Base-by-base conservation (phyloP, 78 protist species). In the Corallochytrium limacisporum region DNA sequence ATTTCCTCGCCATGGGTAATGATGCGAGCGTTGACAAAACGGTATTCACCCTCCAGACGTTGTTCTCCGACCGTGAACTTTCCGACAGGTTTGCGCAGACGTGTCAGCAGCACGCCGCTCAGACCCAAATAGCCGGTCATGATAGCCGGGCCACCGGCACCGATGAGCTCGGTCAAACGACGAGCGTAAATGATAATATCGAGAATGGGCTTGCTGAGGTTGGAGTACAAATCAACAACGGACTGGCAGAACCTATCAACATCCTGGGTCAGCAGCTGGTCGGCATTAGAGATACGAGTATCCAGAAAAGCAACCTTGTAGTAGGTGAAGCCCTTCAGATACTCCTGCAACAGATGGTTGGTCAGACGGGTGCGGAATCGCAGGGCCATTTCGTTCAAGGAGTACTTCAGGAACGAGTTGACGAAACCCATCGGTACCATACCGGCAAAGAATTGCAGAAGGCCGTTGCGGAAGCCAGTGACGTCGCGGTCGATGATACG, bases 1-100 rank as follows among this genome's bases (percentile, higher is more conserved):
- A 70, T 70, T 35, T 70, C 76, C 35, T 70, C 76, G n/a, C 67
- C 47, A 55, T 55, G 12, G 40, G 76, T 49, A 33, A 40, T 43
- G 38, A 70, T 2, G n/a, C 76, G 51, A 29, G 53, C 2, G 66
- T 70, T 53, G 38, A 29, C 66, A 15, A 29, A 26, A 36, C 76
- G 63, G 59, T 57, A 51, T 24, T 60, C 62, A 28, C 76, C 76
- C 57, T 70, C 76, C 49, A 44, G 56, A n/a, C 46, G 28, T 15
- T 65, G 40, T n/a, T 43, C 43, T 18, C 24, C n/a, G 15, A 28
- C 54, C 40, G 29, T 10, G 53, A 0, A 57, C 32, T 46, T 2
- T 24, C 22, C 67, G 67, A 35, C 33, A 40, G 50, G 47, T n/a
- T 16, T 49, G 76, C 55, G 57, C 1, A 48, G 54, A 10, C 54